Conservation (phyloP, 495 filamentous ascomycete species). For the Clohesyomyces aquaticus region DNA sequence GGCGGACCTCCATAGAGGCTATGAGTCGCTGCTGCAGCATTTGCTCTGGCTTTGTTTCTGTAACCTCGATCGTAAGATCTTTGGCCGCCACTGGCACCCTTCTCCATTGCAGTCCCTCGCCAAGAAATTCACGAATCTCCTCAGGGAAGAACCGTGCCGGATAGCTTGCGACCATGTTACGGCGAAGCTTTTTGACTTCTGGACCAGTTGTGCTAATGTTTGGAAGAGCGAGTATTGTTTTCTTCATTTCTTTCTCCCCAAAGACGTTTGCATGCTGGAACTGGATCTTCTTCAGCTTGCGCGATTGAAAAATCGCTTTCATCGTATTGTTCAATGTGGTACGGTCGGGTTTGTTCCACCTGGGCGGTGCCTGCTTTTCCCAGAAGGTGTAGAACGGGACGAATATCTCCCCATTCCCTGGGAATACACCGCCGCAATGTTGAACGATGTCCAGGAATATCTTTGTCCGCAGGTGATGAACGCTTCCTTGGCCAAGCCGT, state of each 20-base stretch:
- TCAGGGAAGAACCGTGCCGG: conserved; percentile 50
- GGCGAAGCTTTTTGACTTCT: conserved; percentile 57
- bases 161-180: conserved; percentile 55
- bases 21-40: conserved; percentile 11
- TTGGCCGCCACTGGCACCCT: not conserved
- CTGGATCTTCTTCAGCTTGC: conserved; percentile 61
- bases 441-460: conserved; percentile 73
- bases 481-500: conserved; percentile 48
- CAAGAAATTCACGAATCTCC: conserved; percentile 40
- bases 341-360: conserved; percentile 53
- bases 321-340: conserved; percentile 59
- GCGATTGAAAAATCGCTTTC: conserved; percentile 58
- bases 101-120: not conserved
- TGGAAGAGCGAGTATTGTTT: conserved; percentile 56
- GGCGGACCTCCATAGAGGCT: not conserved
- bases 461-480: conserved; percentile 56
- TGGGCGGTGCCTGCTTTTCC: conserved; percentile 52
- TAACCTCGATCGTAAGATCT: conserved; percentile 6
- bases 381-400: conserved; percentile 68
- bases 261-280: conserved; percentile 49
- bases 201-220: conserved; percentile 56
- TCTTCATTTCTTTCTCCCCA: conserved; percentile 32
- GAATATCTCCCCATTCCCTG: conserved; percentile 69
- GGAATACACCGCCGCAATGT: conserved; percentile 72
- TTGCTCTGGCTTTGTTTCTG: not conserved